phyloP scores from a whole-genome alignment of 495 filamentous ascomycete species.

The Ramalina intermedia region DNA sequence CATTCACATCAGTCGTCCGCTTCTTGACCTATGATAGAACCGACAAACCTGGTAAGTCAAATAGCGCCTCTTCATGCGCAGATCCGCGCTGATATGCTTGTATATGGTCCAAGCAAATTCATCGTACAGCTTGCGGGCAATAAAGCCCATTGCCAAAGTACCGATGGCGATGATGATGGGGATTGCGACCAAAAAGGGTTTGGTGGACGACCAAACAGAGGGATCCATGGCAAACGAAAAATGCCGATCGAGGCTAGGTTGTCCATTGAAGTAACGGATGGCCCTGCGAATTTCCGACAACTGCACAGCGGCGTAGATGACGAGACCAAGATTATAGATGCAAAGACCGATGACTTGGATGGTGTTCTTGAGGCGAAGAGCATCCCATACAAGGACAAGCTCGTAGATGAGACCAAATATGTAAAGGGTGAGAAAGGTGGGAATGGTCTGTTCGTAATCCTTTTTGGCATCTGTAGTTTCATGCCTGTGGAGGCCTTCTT shows the following conservation, averaged over 20 bases:
- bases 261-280: slow-evolving; percentile 31
- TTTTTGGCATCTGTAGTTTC: slow-evolving; percentile 10
- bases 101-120: slow-evolving; percentile 99
- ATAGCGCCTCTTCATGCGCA: slow-evolving; percentile 92
- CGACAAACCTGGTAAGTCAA: slow-evolving; percentile 74
- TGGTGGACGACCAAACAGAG: slow-evolving; percentile 47
- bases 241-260: slow-evolving; percentile 18
- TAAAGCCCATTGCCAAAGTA: slow-evolving; percentile 53
- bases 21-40: neutral
- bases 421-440: slow-evolving; percentile 88
- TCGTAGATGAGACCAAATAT: slow-evolving; percentile 95
- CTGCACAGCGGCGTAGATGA: slow-evolving; percentile 86
- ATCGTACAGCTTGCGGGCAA: slow-evolving; percentile 91
- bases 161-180: slow-evolving; percentile 70
- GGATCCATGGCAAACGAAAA: slow-evolving; percentile 46
- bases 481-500: slow-evolving; percentile 58
- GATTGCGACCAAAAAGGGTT: slow-evolving; percentile 70
- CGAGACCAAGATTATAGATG: slow-evolving; percentile 74
- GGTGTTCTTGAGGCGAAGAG: slow-evolving; percentile 86
- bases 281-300: slow-evolving; percentile 74
- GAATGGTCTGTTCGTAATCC: slow-evolving; percentile 48
- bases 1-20: slow-evolving; percentile 19
- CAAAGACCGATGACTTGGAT: slow-evolving; percentile 97
- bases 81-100: slow-evolving; percentile 95
- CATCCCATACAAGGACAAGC: slow-evolving; percentile 78